Evolutionary conservation across 495 filamentous ascomycete genomes (phyloP), one percentile per base, ranked within the genome.

Genomic region (Cenococcum geophilum): DNA sequence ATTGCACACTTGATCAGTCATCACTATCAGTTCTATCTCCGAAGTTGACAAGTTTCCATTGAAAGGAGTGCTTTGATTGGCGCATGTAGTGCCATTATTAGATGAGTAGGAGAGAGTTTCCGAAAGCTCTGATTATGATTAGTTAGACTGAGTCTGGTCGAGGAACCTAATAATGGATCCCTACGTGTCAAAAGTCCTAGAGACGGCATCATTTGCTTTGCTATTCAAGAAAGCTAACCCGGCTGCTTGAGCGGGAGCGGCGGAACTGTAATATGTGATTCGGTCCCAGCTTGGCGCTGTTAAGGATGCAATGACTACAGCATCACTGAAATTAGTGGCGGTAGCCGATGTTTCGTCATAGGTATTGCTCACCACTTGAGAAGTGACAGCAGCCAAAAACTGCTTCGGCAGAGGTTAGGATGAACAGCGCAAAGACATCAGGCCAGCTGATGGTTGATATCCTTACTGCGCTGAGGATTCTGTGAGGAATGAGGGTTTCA

Each of bases 211-310:
- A 48, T 81, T 81, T 61, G 85, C 86, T 45, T 76, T 70, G 71
- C 87, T 84, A 59, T 82, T 85, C 22, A 90, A 74, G 74, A 90
- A 90, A 22, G 77, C 78, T 1, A 91, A 64, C 5, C 85, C 86
- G 1, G 84, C 71, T 1, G 77, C 70, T 23, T 67, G 72, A 27
- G 78, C 76, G 10, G 60, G 60, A 2, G 70, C 58, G 0, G 65
- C 70, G 2, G 85, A 75, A 65, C 80, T 69, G 69, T 86, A 89
- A 72, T 83, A 88, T 16, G 75, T 83, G 27, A 73, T 62, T 16
- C 74, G 77, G 20, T 25, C 54, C 76, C 77, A 80, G 27, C 27
- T 32, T 32, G 27, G 3, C 3, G 3, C 27, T 32, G 27, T 32
- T 32, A n/a, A 6, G 6, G 27, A 32, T 6, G 53, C 34, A 14